Conservation (phyloP, 768 basidiomycete genomes). For the Lactarius trivialis region DNA sequence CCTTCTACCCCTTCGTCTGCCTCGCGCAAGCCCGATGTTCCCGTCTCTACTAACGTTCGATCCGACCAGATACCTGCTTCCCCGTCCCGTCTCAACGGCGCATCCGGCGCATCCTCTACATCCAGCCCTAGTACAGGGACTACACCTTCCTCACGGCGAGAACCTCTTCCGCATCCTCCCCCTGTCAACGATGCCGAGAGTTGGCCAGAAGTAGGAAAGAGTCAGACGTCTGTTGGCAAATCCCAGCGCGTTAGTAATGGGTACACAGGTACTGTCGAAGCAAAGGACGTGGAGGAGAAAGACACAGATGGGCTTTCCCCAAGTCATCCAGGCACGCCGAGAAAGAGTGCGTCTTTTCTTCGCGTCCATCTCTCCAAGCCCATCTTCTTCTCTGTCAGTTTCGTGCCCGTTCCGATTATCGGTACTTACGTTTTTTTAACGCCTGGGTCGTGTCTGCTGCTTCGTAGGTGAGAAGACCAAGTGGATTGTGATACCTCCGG, state of each 20-base stretch:
- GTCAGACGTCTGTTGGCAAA: constrained; percentile 11
- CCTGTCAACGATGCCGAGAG: constrained; percentile 33
- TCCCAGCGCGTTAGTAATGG: constrained; percentile 16
- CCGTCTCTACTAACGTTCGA: not conserved
- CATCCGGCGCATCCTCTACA: constrained; percentile 5
- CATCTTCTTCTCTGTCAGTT: constrained; percentile 7
- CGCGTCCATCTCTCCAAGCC: constrained; percentile 1
- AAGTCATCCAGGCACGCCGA: constrained; percentile 30
- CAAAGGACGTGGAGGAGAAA: constrained; percentile 24
- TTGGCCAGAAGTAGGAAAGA: constrained; percentile 44
- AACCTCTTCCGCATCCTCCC: constrained; percentile 31
- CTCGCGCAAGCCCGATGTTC: constrained; percentile 6
- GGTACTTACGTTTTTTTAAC: constrained; percentile 8
- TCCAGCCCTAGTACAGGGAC: constrained; percentile 24
- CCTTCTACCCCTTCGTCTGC: not conserved
- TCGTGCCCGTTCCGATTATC: constrained; percentile 3
- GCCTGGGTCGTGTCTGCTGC: not conserved
- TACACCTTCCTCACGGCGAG: constrained; percentile 43
- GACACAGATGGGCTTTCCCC: constrained; percentile 22
- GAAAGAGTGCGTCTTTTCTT: constrained; percentile 33
- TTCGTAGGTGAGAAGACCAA: constrained; percentile 48
- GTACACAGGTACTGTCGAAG: constrained; percentile 17
- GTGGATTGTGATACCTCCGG: constrained; percentile 53
- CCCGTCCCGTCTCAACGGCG: constrained; percentile 7
- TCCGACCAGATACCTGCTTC: constrained; percentile 9